Evolutionary conservation across 768 basidiomycete species (phyloP).

Genomic region (Naganishia antarctica): DNA sequence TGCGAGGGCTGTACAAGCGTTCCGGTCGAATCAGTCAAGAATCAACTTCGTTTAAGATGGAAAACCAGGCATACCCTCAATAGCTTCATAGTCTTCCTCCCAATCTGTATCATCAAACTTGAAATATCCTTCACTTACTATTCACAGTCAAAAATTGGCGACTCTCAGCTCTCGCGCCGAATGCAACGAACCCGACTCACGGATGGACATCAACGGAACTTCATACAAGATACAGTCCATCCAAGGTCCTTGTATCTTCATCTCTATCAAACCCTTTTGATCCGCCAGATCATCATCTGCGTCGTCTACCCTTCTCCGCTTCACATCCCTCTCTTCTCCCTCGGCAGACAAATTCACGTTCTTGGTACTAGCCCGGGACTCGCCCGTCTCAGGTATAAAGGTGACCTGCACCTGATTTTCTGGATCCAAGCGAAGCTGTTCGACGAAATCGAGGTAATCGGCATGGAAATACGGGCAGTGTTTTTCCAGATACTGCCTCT

Average conservation of each 20-base stretch:
- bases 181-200: constrained; percentile 33
- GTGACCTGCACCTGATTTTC: constrained; percentile 61
- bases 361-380: too few relatives aligned
- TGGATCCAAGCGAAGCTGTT: constrained; percentile 44
- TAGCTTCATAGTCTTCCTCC: constrained; percentile 54
- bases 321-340: not conserved
- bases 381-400: constrained; percentile 57
- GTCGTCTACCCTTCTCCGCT: not conserved
- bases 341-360: not conserved
- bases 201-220: constrained; percentile 85
- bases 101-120: constrained; percentile 69
- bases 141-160: too few relatives aligned
- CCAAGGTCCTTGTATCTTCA: constrained; percentile 52
- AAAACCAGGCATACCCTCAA: constrained; percentile 57
- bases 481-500: constrained; percentile 62
- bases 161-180: too few relatives aligned
- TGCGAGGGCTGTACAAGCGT: constrained; percentile 58
- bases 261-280: constrained; percentile 63
- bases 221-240: constrained; percentile 73
- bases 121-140: constrained; percentile 78
- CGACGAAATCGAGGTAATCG: constrained; percentile 72
- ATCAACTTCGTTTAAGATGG: not conserved
- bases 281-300: constrained; percentile 31
- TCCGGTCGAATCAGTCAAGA: not conserved
- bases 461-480: constrained; percentile 70